Base-by-base conservation (phyloP, 495 filamentous ascomycete genomes). In the Annulohypoxylon moriforme region DNA sequence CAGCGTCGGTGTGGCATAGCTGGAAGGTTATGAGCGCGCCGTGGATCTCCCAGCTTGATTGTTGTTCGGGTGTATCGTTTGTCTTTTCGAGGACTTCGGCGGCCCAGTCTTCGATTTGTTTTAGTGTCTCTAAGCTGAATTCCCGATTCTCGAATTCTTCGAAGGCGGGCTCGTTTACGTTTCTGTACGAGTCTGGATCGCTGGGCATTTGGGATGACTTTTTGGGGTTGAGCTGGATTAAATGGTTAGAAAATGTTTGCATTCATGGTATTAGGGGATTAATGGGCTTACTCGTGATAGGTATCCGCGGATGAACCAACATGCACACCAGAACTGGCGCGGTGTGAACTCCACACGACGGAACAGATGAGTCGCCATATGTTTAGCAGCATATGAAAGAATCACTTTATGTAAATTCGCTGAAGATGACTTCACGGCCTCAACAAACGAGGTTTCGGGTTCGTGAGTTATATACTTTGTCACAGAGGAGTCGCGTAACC, bases 1-100 rank as follows among this genome's bases (percentile, higher is more conserved):
- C 67, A 0, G 66, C 47, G 38, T 72, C 65, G 4, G 57, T 49
- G 18, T 33, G 52, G 38, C 69, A 77, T 29, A 77, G 46, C 14
- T 77, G 75, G 56, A 77, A 77, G 1, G 50, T 57, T 46, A 81
- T 75, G 33, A 77, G 68, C 1, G 79, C 77, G 20, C 77, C 71
- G 31, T 82, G 80, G 3, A 79, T 79, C 47, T 82, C 76, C 80
- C 80, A 82, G 13, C 77, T 68, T 8, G 78, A 77, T 38, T 79
- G 22, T 4, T 64, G 18, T 14, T 61, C 29, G 14, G 64, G 69
- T 13, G 72, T 68, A 10, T 69, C 63, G 11, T 75, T 56, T 13
- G 50, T 14, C 22, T 68, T 69, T 7, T 29, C 8, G 10, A 77
- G 72, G 24, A 42, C 64, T 33, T 33, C 14, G 13, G 46, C 53